Evolutionary conservation across 768 basidiomycete genomes (phyloP), one percentile per base, ranked within the genome.

Genomic region (Mrakia hoshinonis): DNA sequence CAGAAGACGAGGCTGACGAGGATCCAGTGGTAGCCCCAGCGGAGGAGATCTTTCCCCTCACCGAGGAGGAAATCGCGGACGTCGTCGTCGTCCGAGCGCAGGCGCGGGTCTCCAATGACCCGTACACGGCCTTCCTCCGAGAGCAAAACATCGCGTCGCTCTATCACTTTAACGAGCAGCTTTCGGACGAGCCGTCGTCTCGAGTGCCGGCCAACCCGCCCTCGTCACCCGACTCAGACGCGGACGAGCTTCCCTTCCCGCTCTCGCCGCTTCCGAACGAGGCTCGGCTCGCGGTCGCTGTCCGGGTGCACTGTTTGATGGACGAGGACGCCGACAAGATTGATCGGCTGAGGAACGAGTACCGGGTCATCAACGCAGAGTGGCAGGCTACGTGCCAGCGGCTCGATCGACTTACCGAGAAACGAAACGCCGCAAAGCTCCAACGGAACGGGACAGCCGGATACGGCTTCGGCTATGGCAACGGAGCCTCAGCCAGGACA

Each of bases 341-440:
- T 24, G 77, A 83, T 49, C 81, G 79, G 24, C 81, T 93, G 36
- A 84, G 84, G 60, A 82, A 82, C 70, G 85, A 92, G 77, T 93
- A 95, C 77, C 76, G 86, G 67, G 76, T 79, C 18, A 81, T 89
- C 61, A 87, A 94, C 75, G 84, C 85, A 74, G 83, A 84, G 58
- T 95, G 92, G 92, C 70, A 85, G 36, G 82, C 82, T 1, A 88
- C 90, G 74, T 91, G 91, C 77, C 81, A 82, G 18, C 81, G 83
- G 49, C 82, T 95, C 73, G 89, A 91, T 75, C 72, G 72, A 5
- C 84, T 86, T 43, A 82, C 85, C 49, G 81, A 83, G 36, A 84
- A 84, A 75, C 80, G 79, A 74, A 73, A 65, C 18, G 79, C 80
- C 71, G 65, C 63, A 34, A 49, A 51, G 38, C 15, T 64, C 1